Base-by-base conservation (phyloP, 164 flowering plant species). In the Hamamelis virginiana region DNA sequence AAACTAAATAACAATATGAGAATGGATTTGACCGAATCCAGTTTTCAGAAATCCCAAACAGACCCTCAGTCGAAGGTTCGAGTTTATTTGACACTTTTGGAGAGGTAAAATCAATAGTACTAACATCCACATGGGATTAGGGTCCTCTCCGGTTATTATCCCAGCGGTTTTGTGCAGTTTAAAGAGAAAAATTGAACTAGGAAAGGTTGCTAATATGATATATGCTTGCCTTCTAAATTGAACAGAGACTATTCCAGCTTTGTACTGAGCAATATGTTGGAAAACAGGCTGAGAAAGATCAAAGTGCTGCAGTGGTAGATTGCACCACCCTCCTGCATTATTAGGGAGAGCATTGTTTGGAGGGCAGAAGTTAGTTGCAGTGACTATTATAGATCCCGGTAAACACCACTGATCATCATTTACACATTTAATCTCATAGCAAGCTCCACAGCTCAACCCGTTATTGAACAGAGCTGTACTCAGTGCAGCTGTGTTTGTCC, bases 251-350 rank as follows among this genome's bases (percentile, higher is more conserved):
- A 77, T 74, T 16, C 80, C 80, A 57, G 80, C 80, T 60, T 63
- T 73, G 65, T 66, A 77, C 46, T 69, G 26, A 18, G 80, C 80
- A 47, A 77, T 70, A 43, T 46, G 69, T 14, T 38, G 74, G 63
- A 77, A 77, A 16, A 71, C 72, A 22, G 80, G 80, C 55, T 77
- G 72, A 45, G 80, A 59, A n/a, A 77, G 74, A 51, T 77, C 80
- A 45, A 77, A 77, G 57, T 77, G 80, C 48, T 77, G 59, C 8
- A 48, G 69, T 4, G 80, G 80, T 45, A 75, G 75, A 11, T 77
- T 74, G 27, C 80, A 77, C 80, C 80, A 77, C 21, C 80, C 80
- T 38, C 80, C 80, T 2, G 47, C 62, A 55, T 33, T 23, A 46
- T 23, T 64, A 46, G 66, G 33, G 38, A 45, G 66, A 13, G 66